phyloP scores from a whole-genome alignment of 2,329 filamentous ascomycete species.

The Fusarium clavum region DNA sequence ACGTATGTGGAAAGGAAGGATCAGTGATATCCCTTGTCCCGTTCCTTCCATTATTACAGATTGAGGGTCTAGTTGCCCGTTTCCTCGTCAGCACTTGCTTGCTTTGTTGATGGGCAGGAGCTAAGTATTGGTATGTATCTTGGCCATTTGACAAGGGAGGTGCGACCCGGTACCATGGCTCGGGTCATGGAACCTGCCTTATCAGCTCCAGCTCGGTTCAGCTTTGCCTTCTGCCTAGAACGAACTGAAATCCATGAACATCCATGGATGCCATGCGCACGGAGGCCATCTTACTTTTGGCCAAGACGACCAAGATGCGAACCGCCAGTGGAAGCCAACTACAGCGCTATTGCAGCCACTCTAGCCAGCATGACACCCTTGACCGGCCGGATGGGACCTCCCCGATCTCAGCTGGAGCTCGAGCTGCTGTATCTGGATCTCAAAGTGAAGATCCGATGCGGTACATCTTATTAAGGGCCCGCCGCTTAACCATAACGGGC shows the following conservation, averaged over 20 bases:
- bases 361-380: conserved; percentile 22
- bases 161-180: neutral
- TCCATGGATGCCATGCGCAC: neutral
- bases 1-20: conserved; percentile 16
- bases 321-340: neutral
- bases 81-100: neutral
- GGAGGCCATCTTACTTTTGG: neutral
- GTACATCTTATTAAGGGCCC: conserved; percentile 25
- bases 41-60: conserved; percentile 3
- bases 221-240: neutral
- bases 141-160: neutral
- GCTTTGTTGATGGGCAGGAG: neutral
- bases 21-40: conserved; percentile 10
- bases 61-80: neutral
- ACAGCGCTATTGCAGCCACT: conserved; percentile 29
- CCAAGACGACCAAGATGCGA: neutral
- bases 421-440: conserved; percentile 11
- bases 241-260: neutral
- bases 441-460: conserved; percentile 34
- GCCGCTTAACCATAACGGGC: conserved; percentile 31
- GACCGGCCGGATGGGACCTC: conserved; percentile 3
- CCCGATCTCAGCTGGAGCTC: conserved; percentile 24
- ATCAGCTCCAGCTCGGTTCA: neutral
- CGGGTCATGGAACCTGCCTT: neutral
- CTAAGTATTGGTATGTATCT: neutral